A percentile compares a stretch with the other conserved stretches of the same genome.
These are phyloP conservation scores for Geotrichum aggregatum DNA, from an alignment of 1,139 yeast species.

Conservation along the genomic window DNA sequence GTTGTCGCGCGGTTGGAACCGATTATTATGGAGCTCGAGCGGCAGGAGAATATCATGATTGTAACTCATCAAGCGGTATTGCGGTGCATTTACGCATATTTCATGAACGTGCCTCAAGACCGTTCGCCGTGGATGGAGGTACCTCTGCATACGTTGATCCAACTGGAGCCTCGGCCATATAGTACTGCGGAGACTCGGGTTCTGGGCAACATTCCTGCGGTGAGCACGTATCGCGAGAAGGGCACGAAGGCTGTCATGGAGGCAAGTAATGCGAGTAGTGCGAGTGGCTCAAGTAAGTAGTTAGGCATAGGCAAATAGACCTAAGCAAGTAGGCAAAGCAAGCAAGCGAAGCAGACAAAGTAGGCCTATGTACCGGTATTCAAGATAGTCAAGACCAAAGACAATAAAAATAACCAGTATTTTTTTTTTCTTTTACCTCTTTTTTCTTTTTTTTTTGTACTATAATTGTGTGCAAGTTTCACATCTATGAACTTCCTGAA, in stretches of 20 bases:
- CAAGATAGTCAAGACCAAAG: too few species aligned
- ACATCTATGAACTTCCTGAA: too few species aligned
- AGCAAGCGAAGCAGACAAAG: too few species aligned
- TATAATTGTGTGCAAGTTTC: too few species aligned
- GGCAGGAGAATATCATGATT: conserved; percentile 91
- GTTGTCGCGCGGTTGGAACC: conserved; percentile 94
- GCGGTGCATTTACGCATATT: conserved; percentile 93
- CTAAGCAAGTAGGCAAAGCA: background rate
- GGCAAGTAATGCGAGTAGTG: too few species aligned
- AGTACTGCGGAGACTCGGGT: conserved; percentile 60
- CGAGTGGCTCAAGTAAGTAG: conserved; percentile 5
- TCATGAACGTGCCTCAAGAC: conserved; percentile 97
- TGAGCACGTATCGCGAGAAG: conserved; percentile 89
- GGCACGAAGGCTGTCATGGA: conserved; percentile 42
- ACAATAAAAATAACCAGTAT: background rate
- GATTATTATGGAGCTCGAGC: conserved; percentile 93
- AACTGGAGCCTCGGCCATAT: conserved; percentile 90
- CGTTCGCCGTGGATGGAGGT: conserved; percentile 99
- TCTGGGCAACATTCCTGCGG: conserved; percentile 96
- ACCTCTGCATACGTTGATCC: conserved; percentile 90
- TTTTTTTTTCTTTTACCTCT: background rate
- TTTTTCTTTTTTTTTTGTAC: background rate
- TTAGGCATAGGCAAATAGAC: background rate
- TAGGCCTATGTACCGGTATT: too few species aligned
- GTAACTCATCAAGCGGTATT: conserved; percentile 97